Conservation (phyloP, 208 protist genomes). For the Crithidia thermophila region DNA sequence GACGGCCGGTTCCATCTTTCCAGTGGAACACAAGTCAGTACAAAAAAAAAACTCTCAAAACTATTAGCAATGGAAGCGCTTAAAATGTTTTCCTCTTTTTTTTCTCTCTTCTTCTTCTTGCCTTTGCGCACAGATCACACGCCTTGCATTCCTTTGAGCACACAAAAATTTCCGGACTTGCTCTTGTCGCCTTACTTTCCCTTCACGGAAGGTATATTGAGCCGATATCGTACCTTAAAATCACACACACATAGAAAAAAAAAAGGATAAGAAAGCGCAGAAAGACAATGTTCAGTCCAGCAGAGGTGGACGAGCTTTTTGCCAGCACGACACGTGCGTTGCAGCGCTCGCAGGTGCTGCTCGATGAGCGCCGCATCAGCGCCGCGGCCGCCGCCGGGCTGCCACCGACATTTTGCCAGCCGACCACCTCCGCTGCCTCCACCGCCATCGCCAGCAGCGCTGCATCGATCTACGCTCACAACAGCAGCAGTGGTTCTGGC, state of each 20-base stretch:
- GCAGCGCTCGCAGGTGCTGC: slow-evolving; percentile 56
- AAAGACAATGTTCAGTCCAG: slow-evolving; percentile 62
- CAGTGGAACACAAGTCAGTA: no score
- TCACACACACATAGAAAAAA: no score
- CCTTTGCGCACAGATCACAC: no score
- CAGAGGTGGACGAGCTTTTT: slow-evolving; percentile 65
- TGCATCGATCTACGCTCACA: background rate
- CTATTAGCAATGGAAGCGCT: no score
- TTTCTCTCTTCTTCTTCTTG: background rate
- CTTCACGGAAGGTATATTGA: no score
- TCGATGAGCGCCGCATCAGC: slow-evolving; percentile 45
- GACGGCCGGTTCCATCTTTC: no score
- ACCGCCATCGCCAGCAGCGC: slow-evolving; percentile 1
- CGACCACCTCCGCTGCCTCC: slow-evolving; percentile 2
- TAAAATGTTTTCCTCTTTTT: background rate
- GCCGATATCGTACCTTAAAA: no score
- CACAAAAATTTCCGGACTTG: no score
- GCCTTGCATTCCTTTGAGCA: no score
- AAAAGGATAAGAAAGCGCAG: no score
- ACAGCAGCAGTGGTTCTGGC: slow-evolving; percentile 9
- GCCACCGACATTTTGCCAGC: slow-evolving; percentile 13
- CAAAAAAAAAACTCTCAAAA: no score
- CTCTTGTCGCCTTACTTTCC: background rate
- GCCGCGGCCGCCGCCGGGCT: background rate
- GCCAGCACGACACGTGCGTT: slow-evolving; percentile 31